Conservation (phyloP, 192 early-diverging fungal genomes). For the Rhizoclosmatium globosum region DNA sequence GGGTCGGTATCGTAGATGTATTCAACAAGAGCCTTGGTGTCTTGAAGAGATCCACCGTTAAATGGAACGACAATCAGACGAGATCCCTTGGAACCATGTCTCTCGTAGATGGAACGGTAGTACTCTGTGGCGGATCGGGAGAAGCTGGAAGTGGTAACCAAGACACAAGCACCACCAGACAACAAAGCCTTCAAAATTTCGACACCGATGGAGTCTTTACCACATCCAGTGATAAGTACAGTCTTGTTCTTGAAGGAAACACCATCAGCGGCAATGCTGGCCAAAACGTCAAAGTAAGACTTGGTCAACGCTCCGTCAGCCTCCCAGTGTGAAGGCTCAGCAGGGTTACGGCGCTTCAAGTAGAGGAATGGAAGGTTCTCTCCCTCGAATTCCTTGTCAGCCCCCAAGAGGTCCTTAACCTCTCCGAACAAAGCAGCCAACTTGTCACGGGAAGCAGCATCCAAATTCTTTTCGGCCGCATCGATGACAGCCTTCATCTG, state of each 20-base stretch:
- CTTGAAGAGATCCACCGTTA: constrained; percentile 90
- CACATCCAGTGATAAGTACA: constrained; percentile 90
- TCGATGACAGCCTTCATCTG: constrained; percentile 47
- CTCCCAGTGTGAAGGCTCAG: constrained; percentile 82
- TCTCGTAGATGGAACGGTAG: constrained; percentile 89
- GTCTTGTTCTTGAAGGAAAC: constrained; percentile 86
- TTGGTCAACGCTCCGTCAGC: constrained; percentile 79
- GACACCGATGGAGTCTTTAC: constrained; percentile 89
- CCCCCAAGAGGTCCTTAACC: constrained; percentile 44
- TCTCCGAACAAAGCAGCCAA: constrained; percentile 50
- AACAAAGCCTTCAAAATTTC: constrained; percentile 84
- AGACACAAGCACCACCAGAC: constrained; percentile 85
- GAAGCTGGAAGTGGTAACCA: constrained; percentile 93
- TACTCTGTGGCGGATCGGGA: constrained; percentile 80
- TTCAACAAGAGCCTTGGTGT: constrained; percentile 79
- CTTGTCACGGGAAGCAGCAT: constrained; percentile 29
- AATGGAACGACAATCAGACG: constrained; percentile 90
- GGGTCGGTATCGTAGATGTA: constrained; percentile 87
- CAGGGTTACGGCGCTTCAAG: constrained; percentile 56
- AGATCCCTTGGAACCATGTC: constrained; percentile 87
- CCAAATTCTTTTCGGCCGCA: constrained; percentile 36
- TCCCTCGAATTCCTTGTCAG: constrained; percentile 25
- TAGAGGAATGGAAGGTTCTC: constrained; percentile 56
- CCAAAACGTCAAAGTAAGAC: constrained; percentile 84
- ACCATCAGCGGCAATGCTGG: constrained; percentile 81